Evolutionary conservation across 2,329 filamentous ascomycete species (phyloP).

Genomic region (Zopfia rhizophila): DNA sequence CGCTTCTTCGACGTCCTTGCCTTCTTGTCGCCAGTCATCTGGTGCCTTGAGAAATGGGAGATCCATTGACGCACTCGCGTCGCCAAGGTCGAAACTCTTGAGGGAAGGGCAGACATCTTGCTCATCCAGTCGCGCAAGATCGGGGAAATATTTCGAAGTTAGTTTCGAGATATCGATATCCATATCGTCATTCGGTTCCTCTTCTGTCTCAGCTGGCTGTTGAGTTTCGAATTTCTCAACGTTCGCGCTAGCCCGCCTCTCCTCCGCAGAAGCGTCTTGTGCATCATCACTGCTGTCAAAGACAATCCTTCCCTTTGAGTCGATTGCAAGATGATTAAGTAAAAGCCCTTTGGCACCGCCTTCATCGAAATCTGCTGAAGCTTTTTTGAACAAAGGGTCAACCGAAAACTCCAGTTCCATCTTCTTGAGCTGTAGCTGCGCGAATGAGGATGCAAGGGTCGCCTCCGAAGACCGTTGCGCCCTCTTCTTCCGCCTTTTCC

Average conservation of each 20-base stretch:
- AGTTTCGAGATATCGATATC: slow-evolving; percentile 83
- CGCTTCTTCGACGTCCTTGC: slow-evolving; percentile 69
- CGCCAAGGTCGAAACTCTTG: slow-evolving; percentile 91
- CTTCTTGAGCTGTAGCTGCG: slow-evolving; percentile 91
- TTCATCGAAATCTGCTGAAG: slow-evolving; percentile 97
- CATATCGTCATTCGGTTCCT: slow-evolving; percentile 64
- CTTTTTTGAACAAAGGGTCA: slow-evolving; percentile 99
- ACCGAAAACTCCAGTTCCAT: slow-evolving; percentile 97
- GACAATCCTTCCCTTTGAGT: slow-evolving; percentile 89
- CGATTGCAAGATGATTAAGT: slow-evolving; percentile 96
- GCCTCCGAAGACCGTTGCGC: slow-evolving; percentile 86
- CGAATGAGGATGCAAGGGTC: slow-evolving; percentile 90
- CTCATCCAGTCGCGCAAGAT: slow-evolving; percentile 78
- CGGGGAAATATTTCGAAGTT: slow-evolving; percentile 84
- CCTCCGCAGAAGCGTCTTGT: slow-evolving; percentile 61
- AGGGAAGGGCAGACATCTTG: slow-evolving; percentile 95
- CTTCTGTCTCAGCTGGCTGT: slow-evolving; percentile 47
- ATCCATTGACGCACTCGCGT: slow-evolving; percentile 84
- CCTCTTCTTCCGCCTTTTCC: slow-evolving; percentile 77
- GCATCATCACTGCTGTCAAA: slow-evolving; percentile 97
- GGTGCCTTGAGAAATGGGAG: slow-evolving; percentile 91
- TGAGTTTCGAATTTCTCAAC: slow-evolving; percentile 56
- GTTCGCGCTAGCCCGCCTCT: slow-evolving; percentile 57
- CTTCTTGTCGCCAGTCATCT: slow-evolving; percentile 83
- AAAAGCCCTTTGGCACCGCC: slow-evolving; percentile 95